Evolutionary conservation across 192 early-diverging fungal genomes (phyloP), one percentile per base, ranked within the genome.

Genomic region (Powellomyces hirtus): DNA sequence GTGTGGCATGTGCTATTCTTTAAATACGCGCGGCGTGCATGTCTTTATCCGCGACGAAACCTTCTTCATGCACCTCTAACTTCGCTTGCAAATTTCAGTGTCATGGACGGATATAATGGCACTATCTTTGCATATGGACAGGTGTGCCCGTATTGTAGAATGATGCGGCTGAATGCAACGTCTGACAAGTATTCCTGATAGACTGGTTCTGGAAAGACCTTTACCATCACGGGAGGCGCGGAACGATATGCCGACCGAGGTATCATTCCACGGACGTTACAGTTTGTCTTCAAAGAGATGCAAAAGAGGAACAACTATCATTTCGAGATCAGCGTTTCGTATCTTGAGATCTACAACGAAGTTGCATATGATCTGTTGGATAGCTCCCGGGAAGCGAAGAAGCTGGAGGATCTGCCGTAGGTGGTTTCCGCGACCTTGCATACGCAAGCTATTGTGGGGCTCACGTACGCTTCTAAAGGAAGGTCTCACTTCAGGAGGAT

Each of bases 131-230:
- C 86, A 1, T 88, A 88, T 62, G 86, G 86, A 50, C 81, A 77
- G 72, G 77, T 81, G 35, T 16, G 63, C 18, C 27, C 40, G n/a
- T n/a, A 18, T 52, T 20, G 4, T 18, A 2, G 14, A 30, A n/a
- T 13, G 45, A 29, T 68, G 37, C 18, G 57, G 18, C 18, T 2
- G 24, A 68, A 34, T n/a, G 46, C 5, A 49, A 24, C n/a, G 40
- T 42, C 10, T 42, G 8, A 18, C 8, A 42, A 18, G 40, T 42
- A 42, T 8, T 52, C 13, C 24, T n/a, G n/a, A n/a, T 53, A 86
- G 75, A 88, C 86, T 20, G 86, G 86, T 24, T 86, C 82, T 16
- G 86, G 86, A 7, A 88, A 88, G 59, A 88, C 86, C n/a, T 88
- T 85, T 51, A 88, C 86, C 38, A 88, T 88, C 40, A 88, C 84